Evolutionary conservation across 1,139 yeast species (phyloP).

Genomic region (Candida sp.): DNA sequence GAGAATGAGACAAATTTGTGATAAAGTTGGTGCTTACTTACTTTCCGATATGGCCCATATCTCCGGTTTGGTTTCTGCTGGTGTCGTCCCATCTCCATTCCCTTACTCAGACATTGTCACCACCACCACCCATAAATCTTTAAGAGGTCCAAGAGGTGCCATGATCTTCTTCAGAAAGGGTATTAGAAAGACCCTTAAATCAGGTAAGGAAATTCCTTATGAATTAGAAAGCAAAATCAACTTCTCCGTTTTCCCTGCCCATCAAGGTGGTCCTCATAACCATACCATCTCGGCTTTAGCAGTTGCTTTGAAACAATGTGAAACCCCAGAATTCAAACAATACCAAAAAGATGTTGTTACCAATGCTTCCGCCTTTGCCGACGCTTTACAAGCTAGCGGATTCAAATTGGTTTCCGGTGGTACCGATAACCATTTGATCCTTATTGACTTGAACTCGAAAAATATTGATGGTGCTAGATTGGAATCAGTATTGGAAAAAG

Average conservation of each 20-base stretch:
- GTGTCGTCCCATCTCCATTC: constrained; percentile 90
- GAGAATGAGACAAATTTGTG: constrained; percentile 87
- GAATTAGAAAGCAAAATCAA: constrained; percentile 89
- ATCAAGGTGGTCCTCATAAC: constrained; percentile 99
- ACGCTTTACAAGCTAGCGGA: constrained; percentile 62
- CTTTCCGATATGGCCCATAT: constrained; percentile 97
- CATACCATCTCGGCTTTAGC: constrained; percentile 96
- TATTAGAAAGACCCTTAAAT: constrained; percentile 76
- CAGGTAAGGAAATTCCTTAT: constrained; percentile 83
- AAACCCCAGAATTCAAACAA: constrained; percentile 77
- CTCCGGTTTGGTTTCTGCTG: constrained; percentile 91
- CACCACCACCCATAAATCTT: constrained; percentile 94
- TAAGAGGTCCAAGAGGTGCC: constrained; percentile 99
- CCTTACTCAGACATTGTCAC: constrained; percentile 95
- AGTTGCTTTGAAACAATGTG: constrained; percentile 89
- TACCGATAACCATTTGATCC: constrained; percentile 91
- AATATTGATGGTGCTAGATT: constrained; percentile 95
- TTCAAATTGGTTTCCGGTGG: constrained; percentile 86
- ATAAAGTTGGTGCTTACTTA: constrained; percentile 89
- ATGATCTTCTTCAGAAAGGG: constrained; percentile 98
- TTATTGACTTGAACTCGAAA: constrained; percentile 80
- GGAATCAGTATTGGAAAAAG: constrained; percentile 85
- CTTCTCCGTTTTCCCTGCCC: constrained; percentile 97
- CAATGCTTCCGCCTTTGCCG: constrained; percentile 78
- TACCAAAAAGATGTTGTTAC: constrained; percentile 81